Evolutionary conservation across 1,284 basidiomycete genomes (phyloP), one percentile per base, ranked within the genome.

Genomic region (Rhodotorula sp.): DNA sequence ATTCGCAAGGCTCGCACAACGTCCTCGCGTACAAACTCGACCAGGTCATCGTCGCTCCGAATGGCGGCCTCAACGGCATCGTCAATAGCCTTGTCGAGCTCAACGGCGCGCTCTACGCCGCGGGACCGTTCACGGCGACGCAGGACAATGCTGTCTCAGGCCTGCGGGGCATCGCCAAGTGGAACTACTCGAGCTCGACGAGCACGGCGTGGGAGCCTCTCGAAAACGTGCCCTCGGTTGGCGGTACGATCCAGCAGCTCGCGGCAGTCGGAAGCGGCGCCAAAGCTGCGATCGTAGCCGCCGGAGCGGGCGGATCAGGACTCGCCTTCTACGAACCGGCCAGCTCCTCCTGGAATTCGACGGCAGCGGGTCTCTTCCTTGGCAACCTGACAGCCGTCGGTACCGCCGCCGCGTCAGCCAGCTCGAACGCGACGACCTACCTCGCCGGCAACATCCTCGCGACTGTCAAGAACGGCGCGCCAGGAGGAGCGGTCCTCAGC

Each of bases 71-170:
- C 56, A 75, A 78, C 58, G 80, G 78, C n/a, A 28, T 60, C 8
- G 77, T 81, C 60, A 48, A 52, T 10, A 72, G 73, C 2, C 65
- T 81, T 28, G 68, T 75, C n/a, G 69, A 63, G 40, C 63, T 78
- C 24, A 74, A 75, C 22, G 76, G 72, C 75, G 83, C 81, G 15
- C 80, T 98, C 37, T 97, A 86, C 78, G 87, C 94, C 56, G 94
- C 92, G 46, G 94, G 94, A 2, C 83, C 87, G 4, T 99, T 98
- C 81, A 86, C 84, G 2, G 86, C 88, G 72, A 91, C 91, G 0
- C 81, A 82, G 11, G 85, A 94, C 70, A 93, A 92, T 4, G 78
- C 80, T 1, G 92, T 96, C 16, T 82, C 83, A 8, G 84, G 85
- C 40, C 81, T 95, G 30, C 56, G 31, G 15, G 76, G 76, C 8